phyloP scores from a whole-genome alignment of 768 basidiomycete species.

The Lentinula detonsa region DNA sequence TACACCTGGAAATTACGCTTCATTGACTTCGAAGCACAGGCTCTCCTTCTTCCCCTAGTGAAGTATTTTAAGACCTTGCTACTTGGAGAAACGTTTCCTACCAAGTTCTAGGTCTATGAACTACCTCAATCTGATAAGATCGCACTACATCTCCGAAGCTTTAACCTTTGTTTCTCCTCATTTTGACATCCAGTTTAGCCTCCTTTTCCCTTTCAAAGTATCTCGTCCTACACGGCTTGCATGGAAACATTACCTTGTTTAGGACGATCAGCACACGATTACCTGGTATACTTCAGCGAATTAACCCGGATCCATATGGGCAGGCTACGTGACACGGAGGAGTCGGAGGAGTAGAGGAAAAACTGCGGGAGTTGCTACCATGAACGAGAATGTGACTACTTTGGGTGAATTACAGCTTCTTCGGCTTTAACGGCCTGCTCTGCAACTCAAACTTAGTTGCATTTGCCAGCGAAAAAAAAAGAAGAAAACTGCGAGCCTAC shows the following conservation, averaged over 20 bases:
- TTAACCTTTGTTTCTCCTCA: not conserved
- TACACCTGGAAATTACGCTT: not conserved
- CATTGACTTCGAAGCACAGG: too few species aligned
- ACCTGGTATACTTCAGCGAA: not conserved
- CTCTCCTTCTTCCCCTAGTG: not conserved
- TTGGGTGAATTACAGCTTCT: not conserved
- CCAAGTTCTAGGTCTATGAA: not conserved
- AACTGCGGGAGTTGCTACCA: not conserved
- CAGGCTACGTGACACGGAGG: not conserved
- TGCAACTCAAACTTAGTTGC: not conserved
- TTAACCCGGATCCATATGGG: not conserved
- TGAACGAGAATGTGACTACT: not conserved
- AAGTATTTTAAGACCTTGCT: not conserved
- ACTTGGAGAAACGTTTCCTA: too few species aligned
- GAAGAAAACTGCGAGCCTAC: not conserved
- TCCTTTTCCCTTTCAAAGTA: not conserved
- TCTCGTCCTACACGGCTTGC: not conserved
- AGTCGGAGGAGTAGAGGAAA: constrained; percentile 12
- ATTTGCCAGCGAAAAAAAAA: not conserved
- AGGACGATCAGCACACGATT: not conserved
- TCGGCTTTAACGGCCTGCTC: not conserved
- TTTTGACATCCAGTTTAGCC: not conserved
- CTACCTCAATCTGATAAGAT: not conserved
- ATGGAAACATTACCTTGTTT: not conserved
- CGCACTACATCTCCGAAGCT: not conserved